Conservation (phyloP, 139 green algal species). For the Tetraselmis chui region DNA sequence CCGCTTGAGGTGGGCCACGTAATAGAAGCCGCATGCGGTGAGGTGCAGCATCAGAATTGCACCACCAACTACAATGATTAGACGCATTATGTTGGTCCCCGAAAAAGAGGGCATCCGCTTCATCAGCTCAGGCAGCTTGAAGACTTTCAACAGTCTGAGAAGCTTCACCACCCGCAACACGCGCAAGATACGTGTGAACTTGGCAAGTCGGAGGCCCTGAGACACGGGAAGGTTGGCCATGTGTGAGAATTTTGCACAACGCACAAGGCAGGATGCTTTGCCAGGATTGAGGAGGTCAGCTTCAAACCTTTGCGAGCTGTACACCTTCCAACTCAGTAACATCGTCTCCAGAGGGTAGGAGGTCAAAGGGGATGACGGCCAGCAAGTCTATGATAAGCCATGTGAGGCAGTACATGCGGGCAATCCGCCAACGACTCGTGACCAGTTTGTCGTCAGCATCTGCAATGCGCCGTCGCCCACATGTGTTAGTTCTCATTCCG, state of each 20-base stretch:
- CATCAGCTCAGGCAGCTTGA: slow-evolving; percentile 22
- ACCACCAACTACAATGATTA: slow-evolving; percentile 23
- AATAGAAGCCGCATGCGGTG: slow-evolving; percentile 45
- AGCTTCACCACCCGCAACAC: slow-evolving; percentile 33
- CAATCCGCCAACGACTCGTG: slow-evolving; percentile 10
- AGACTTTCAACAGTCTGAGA: slow-evolving; percentile 24
- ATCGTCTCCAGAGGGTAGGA: slow-evolving; percentile 15
- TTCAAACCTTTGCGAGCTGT: slow-evolving; percentile 15
- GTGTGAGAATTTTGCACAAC: background rate
- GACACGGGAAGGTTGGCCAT: background rate
- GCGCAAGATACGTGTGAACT: slow-evolving; percentile 25
- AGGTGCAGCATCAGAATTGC: slow-evolving; percentile 40
- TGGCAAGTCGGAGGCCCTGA: background rate
- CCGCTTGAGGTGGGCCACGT: slow-evolving; percentile 5
- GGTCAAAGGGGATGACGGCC: slow-evolving; percentile 31
- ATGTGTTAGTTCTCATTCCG: too few relatives aligned
- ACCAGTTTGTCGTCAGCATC: slow-evolving; percentile 4
- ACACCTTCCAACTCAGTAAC: slow-evolving; percentile 11
- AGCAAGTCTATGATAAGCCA: slow-evolving; percentile 36
- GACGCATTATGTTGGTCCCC: slow-evolving; percentile 15
- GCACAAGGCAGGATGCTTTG: background rate
- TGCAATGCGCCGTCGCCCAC: background rate
- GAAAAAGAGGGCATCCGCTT: slow-evolving; percentile 24
- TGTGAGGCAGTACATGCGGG: slow-evolving; percentile 13
- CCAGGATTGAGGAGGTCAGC: background rate